Evolutionary conservation across 495 filamentous ascomycete genomes (phyloP), one percentile per base, ranked within the genome.

Genomic region (Acidiella bohemica): DNA sequence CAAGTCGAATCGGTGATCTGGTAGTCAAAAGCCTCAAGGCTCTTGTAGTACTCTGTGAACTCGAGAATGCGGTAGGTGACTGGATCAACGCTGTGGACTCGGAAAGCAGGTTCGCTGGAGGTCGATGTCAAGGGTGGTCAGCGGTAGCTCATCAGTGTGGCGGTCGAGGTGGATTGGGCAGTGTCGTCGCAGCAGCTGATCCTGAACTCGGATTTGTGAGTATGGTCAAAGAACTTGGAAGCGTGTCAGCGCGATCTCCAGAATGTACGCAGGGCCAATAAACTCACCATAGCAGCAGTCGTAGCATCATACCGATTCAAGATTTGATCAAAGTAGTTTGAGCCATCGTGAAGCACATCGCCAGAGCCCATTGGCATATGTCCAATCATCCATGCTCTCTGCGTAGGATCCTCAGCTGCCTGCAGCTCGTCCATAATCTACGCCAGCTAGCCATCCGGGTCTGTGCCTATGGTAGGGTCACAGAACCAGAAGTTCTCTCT

Each of bases 11-110:
- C 31, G 0, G 41, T 51, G 25, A n/a, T 27, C 26, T 67, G 57
- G 50, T 63, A 71, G 9, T 53, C 45, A 0, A 63, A 53, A 19
- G 59, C 50, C 41, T 56, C 60, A 49, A 68, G 69, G 46, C 72
- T 61, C 32, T 68, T 60, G 35, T 65, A 63, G 51, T 72, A 76
- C 7, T 66, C 66, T 3, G 61, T 66, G 33, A 53, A 61, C 41
- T 73, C 70, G 1, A 73, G 51, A 0, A 76, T 63, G 6, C 47
- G 67, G 39, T 67, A 75, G 1, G 66, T 74, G n/a, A 61, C 64
- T 0, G 70, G 68, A 27, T 27, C 72, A 23, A 76, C 60, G 11
- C 59, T 53, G 53, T 74, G 73, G 13, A 73, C 62, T 22, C 66
- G 66, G 60, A 76, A 74, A 2, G 70, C 60, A 0, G 71, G 66